A percentile compares a stretch with the other conserved stretches of the same genome.
These are phyloP conservation scores for Phyllachora maydis DNA, from an alignment of 2,329 filamentous ascomycete genomes.

Conservation along the genomic window DNA sequence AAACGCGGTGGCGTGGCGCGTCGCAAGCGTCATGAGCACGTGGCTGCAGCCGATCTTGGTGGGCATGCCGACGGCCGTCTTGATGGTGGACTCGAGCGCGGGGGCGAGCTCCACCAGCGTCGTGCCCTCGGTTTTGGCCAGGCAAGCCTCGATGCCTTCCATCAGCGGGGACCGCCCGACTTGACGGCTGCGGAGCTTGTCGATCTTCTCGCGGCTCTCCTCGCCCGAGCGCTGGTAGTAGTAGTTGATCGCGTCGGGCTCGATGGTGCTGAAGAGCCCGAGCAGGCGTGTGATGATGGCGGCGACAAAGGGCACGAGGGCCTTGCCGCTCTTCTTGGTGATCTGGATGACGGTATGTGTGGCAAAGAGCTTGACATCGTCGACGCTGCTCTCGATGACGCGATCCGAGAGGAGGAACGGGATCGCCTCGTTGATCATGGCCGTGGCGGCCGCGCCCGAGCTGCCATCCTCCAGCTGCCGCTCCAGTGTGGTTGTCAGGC, in stretches of 20 bases:
- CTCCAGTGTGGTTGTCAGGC: conserved; percentile 67
- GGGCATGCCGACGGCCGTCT: conserved; percentile 71
- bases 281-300: conserved; percentile 66
- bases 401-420: conserved; percentile 81
- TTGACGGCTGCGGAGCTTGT: conserved; percentile 63
- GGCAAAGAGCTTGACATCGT: conserved; percentile 73
- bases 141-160: conserved; percentile 74
- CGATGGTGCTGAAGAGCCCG: conserved; percentile 65
- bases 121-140: conserved; percentile 61
- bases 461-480: conserved; percentile 67
- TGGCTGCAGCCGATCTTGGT: conserved; percentile 84
- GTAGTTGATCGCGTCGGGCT: conserved; percentile 80
- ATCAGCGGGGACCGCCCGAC: conserved; percentile 78
- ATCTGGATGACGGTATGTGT: conserved; percentile 72
- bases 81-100: conserved; percentile 58
- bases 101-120: conserved; percentile 60
- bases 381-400: conserved; percentile 70
- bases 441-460: conserved; percentile 44
- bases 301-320: conserved; percentile 62
- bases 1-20: conserved; percentile 57
- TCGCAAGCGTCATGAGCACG: conserved; percentile 67
- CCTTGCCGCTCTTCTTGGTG: conserved; percentile 69
- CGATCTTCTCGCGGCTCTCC: conserved; percentile 72
- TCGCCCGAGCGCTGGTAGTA: conserved; percentile 80
- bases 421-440: conserved; percentile 70